Percentiles rank a stretch among this genome's conserved stretches.
Conservation (phyloP, 140 eudicot species). For the Oenanthe javanica region DNA sequence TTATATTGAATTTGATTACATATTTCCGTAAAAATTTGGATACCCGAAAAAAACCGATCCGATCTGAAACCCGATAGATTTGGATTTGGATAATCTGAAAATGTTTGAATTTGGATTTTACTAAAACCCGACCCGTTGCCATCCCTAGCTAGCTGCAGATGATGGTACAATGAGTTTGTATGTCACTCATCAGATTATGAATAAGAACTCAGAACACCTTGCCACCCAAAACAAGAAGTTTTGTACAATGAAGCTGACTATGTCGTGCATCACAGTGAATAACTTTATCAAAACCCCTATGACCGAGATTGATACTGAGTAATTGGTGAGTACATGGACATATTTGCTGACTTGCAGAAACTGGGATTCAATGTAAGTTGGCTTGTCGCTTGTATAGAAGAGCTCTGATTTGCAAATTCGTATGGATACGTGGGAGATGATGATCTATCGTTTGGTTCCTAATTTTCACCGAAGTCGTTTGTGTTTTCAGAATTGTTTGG, state of each 20-base stretch:
- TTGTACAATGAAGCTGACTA: not conserved
- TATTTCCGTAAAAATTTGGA: no score
- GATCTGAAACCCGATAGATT: no score
- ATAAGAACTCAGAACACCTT: not conserved
- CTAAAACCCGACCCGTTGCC: no score
- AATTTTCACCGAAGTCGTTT: not conserved
- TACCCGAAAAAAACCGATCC: no score
- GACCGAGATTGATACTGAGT: not conserved
- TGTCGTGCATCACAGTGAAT: not conserved
- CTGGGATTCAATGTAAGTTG: no score
- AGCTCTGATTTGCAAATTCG: not conserved
- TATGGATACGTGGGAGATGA: not conserved
- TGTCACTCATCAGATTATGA: not conserved
- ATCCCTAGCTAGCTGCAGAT: no score
- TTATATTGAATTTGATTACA: no score
- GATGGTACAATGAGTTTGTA: not conserved
- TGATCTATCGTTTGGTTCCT: not conserved
- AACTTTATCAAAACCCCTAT: not conserved
- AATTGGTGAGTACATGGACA: no score
- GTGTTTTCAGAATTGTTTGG: no score
- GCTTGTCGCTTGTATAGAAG: not conserved
- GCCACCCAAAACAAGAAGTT: not conserved
- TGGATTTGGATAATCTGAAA: no score
- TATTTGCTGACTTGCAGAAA: no score
- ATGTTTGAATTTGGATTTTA: no score